Conservation (phyloP, 1,139 yeast species). For the Magnusiomyces paraingens region DNA sequence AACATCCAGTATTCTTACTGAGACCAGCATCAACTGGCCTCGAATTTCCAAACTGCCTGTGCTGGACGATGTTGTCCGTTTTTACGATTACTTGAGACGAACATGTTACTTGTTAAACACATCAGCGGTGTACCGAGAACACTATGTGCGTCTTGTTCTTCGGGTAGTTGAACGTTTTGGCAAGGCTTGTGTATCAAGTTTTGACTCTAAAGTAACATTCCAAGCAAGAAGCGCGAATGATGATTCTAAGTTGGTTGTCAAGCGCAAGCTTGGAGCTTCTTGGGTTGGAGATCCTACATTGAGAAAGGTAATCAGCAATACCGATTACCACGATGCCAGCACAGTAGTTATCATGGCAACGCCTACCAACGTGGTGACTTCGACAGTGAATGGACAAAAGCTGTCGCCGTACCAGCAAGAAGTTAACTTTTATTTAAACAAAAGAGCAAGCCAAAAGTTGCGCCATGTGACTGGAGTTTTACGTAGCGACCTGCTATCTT, state of each 20-base stretch:
- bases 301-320: slow-evolving; percentile 8
- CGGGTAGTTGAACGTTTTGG: slow-evolving; percentile 24
- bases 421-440: slow-evolving; percentile 13
- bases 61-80: slow-evolving; percentile 25
- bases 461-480: slow-evolving; percentile 10
- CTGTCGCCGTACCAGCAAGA: slow-evolving; percentile 11
- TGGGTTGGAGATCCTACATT: slow-evolving; percentile 11
- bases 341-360: background rate
- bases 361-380: background rate
- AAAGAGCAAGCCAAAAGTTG: slow-evolving; percentile 12
- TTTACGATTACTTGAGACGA: slow-evolving; percentile 27
- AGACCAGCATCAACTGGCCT: slow-evolving; percentile 22
- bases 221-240: slow-evolving; percentile 9
- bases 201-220: slow-evolving; percentile 12
- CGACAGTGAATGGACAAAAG: background rate
- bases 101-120: slow-evolving; percentile 32
- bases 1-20: slow-evolving; percentile 11
- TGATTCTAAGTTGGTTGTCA: slow-evolving; percentile 7
- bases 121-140: slow-evolving; percentile 32
- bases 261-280: slow-evolving; percentile 15
- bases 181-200: slow-evolving; percentile 17
- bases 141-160: slow-evolving; percentile 31
- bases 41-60: slow-evolving; percentile 32
- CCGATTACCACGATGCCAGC: slow-evolving; percentile 11
- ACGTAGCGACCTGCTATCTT: slow-evolving; percentile 11